A percentile compares a stretch with the other conserved stretches of the same genome.
Evolutionary conservation across 2,329 filamentous ascomycete species (phyloP).

Genomic region (Sporothrix sp.): DNA sequence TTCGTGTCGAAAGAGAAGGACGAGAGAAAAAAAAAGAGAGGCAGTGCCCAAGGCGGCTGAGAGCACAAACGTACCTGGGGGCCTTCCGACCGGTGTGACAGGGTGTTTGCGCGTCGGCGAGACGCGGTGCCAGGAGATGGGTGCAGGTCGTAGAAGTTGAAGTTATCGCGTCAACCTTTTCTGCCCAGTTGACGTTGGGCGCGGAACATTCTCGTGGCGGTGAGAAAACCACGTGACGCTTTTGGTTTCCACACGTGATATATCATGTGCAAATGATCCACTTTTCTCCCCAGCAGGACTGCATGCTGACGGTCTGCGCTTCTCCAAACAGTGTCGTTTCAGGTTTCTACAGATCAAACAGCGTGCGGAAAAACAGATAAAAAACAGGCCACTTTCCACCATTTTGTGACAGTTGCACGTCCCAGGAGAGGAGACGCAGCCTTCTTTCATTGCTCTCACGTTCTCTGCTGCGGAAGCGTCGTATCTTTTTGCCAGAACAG

Average conservation of each 20-base stretch:
- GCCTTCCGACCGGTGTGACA: not conserved
- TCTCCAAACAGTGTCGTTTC: not conserved
- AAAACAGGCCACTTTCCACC: conserved; percentile 9
- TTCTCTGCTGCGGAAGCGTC: no score
- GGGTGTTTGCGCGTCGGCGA: no score
- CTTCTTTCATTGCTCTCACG: no score
- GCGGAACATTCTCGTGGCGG: not conserved
- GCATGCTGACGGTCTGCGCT: not conserved
- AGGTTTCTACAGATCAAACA: not conserved
- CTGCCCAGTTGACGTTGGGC: conserved; percentile 3
- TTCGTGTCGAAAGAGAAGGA: not conserved
- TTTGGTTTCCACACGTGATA: not conserved
- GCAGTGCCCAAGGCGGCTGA: not conserved
- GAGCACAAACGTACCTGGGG: conserved; percentile 16
- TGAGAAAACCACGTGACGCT: not conserved
- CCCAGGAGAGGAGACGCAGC: not conserved
- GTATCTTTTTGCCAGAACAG: no score
- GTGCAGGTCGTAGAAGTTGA: no score
- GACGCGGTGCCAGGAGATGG: no score
- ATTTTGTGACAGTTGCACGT: not conserved
- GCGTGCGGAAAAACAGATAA: not conserved
- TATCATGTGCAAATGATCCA: not conserved
- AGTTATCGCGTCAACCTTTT: conserved; percentile 2
- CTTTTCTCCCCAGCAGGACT: no score
- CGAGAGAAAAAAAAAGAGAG: not conserved